Evolutionary conservation across 1,139 yeast species (phyloP).

Genomic region (Debaryomyces coudertii): DNA sequence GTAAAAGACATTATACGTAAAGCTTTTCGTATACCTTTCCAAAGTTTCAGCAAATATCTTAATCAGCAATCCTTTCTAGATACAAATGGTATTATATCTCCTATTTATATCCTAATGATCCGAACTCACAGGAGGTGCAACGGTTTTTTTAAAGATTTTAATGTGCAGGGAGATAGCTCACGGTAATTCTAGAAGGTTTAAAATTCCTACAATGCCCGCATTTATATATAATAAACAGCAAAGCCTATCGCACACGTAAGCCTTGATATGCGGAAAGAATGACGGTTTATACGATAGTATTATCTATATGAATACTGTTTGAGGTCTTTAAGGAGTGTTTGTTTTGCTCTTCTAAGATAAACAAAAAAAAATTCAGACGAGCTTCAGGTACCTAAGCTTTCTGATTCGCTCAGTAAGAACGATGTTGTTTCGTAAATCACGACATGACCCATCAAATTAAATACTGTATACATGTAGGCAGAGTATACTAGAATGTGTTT

Average conservation of each 20-base stretch:
- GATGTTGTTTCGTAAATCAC: not conserved
- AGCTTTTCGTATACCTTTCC: not conserved
- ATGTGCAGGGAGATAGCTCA: not conserved
- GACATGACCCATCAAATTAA: not conserved
- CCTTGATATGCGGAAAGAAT: not conserved
- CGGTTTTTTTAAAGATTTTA: not conserved
- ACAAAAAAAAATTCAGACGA: not conserved
- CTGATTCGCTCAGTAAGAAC: not conserved
- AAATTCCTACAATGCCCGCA: not conserved
- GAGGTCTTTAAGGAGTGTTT: not conserved
- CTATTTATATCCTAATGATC: constrained; percentile 2
- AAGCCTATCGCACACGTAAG: not conserved
- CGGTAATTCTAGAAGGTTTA: constrained; percentile 1
- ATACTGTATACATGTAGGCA: too few species aligned
- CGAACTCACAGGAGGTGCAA: constrained; percentile 2
- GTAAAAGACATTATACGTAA: constrained; percentile 5
- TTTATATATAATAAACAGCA: not conserved
- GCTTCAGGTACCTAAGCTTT: not conserved
- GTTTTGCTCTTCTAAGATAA: not conserved
- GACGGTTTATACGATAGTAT: not conserved
- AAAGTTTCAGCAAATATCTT: not conserved
- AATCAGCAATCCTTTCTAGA: not conserved
- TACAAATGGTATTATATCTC: not conserved
- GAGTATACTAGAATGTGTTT: too few species aligned
- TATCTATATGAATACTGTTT: not conserved